Evolutionary conservation across 106 monocot species (phyloP), one percentile per base, ranked within the genome.

Genomic region (Dactylorhiza incarnata): DNA sequence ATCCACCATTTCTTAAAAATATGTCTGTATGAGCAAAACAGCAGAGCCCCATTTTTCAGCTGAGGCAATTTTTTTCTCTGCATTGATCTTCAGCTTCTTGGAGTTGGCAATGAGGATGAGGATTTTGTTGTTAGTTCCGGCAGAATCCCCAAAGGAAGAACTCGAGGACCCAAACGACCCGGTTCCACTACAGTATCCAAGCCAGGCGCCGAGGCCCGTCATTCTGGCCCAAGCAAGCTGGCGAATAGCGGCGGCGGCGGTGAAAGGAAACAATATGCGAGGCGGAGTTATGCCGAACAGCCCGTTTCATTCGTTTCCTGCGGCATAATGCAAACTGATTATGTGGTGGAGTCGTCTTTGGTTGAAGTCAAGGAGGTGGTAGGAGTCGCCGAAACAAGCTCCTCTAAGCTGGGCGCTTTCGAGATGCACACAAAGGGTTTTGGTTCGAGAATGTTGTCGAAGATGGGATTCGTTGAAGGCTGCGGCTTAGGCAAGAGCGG

Each of bases 401-500:
- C 68, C 4, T 74, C 76, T 0, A 86, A 77, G 44, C 14, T 95
- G 0, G 99, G 99, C 48, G 72, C 91, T 49, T 99, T 99, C 81
- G 99, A 99, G 81, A 69, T 88, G 87, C 94, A 99, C 52, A 94
- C 99, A 2, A 99, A 81, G 78, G 97, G 97, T 10, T 97, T 97
- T 59, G 97, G 97, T 49, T 97, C 93, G 0, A 89, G 78, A 78
- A 93, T 97, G 91, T 81, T 97, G 91, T 87, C 97, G 11, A 97
- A 97, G 75, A 97, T 97, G 97, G 97, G 97, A 45, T 97, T 91
- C 23, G 69, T 86, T 0, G 91, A 97, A 74, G 97, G 97, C 67
- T 12, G 66, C 55, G 97, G 97, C 20, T 73, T 97, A 24, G 97
- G 97, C 9, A 91, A 94, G 76, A 89, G 86, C 71, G 83, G 93